These are phyloP conservation scores for Rosa hybrid DNA, from an alignment of 331 rosid genomes.

Conservation along the genomic window DNA sequence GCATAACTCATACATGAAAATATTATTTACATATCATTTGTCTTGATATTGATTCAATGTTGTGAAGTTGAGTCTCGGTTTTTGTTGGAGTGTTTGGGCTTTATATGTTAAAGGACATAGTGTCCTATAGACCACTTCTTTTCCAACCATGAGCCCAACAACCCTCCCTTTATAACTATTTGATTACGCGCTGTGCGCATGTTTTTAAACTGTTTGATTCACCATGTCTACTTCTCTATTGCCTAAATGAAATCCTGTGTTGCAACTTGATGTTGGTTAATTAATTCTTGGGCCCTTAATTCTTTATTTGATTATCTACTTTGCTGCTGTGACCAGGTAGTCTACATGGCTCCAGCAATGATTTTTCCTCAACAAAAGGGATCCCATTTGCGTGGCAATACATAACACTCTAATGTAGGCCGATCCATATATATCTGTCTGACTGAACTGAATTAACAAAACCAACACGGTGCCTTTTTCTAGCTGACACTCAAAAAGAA, in stretches of 20 bases:
- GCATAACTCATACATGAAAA: not conserved
- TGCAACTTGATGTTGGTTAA: not conserved
- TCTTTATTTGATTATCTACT: not conserved
- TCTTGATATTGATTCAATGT: not conserved
- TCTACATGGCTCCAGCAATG: conserved; percentile 50
- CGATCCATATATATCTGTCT: not conserved
- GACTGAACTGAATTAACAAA: too few species aligned
- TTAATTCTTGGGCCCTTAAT: not conserved
- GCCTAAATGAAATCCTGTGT: not conserved
- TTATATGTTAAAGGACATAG: not conserved
- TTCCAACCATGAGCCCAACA: not conserved
- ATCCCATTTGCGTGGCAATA: not conserved
- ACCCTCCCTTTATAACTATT: not conserved
- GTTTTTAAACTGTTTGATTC: not conserved
- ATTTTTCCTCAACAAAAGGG: not conserved
- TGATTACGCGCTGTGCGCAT: not conserved
- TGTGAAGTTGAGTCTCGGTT: not conserved
- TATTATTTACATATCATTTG: not conserved
- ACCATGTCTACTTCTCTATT: not conserved
- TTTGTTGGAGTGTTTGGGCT: not conserved
- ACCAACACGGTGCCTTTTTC: too few species aligned
- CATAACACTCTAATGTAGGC: not conserved
- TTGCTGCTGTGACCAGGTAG: conserved; percentile 57
- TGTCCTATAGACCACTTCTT: not conserved
- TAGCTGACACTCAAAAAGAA: too few species aligned